Evolutionary conservation across 202 grass and related monocot genomes (phyloP).

Genomic region (Sporobolus alterniflorus): DNA sequence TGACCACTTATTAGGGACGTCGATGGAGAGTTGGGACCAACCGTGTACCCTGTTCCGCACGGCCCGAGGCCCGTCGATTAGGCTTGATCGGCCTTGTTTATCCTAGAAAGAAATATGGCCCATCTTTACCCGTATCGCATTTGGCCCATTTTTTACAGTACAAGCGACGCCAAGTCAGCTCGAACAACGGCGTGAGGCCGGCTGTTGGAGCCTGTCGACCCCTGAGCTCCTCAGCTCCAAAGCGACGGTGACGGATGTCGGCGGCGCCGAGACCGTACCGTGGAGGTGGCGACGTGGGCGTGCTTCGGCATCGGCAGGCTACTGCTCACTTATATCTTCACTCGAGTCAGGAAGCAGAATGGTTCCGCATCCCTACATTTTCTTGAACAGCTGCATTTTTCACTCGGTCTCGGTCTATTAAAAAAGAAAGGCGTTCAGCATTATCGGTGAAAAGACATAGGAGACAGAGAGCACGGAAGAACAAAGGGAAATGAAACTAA

Average conservation of each 20-base stretch:
- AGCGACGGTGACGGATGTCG: neutral
- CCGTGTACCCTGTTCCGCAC: too few species aligned
- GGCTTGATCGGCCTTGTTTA: neutral
- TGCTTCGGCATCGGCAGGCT: constrained; percentile 58
- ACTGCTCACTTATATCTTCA: neutral
- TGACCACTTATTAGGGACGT: neutral
- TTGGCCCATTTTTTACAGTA: too few species aligned
- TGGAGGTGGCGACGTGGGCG: constrained; percentile 49
- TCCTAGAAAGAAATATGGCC: neutral
- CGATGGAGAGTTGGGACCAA: neutral
- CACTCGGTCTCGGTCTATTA: too few species aligned
- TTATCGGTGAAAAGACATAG: neutral
- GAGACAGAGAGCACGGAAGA: neutral
- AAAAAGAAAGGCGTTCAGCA: neutral
- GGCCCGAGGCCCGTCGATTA: neutral
- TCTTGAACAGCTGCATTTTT: neutral
- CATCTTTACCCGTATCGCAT: neutral
- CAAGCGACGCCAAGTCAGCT: too few species aligned
- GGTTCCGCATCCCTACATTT: neutral
- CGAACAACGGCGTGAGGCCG: too few species aligned
- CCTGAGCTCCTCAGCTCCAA: neutral
- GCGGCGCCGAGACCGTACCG: constrained; percentile 11
- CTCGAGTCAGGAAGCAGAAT: neutral
- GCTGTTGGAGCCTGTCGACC: neutral
- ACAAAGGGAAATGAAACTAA: neutral